A percentile compares a stretch with the other conserved stretches of the same genome.
These are phyloP conservation scores for Trichocomaceae sp. DNA, from an alignment of 2,329 filamentous ascomycete genomes.

Conservation along the genomic window DNA sequence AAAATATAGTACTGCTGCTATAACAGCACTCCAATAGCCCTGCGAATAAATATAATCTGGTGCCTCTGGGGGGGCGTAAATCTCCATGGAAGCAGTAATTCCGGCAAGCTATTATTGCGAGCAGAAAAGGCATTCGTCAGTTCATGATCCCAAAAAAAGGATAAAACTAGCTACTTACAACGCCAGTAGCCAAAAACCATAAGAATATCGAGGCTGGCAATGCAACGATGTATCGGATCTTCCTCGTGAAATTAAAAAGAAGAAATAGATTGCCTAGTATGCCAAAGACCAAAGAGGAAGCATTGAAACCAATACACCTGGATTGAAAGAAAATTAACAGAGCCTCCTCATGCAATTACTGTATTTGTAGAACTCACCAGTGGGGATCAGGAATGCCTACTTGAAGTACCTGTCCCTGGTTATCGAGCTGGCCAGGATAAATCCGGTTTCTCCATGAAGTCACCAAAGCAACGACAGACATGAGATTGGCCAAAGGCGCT, in stretches of 20 bases:
- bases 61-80: slow-evolving; percentile 48
- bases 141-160: not conserved
- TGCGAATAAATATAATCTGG: slow-evolving; percentile 60
- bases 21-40: slow-evolving; percentile 80
- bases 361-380: slow-evolving; percentile 50
- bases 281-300: slow-evolving; percentile 67
- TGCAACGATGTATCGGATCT: slow-evolving; percentile 72
- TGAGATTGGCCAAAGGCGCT: slow-evolving; percentile 78
- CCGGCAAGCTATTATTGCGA: slow-evolving; percentile 50
- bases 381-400: slow-evolving; percentile 59
- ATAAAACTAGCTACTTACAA: slow-evolving; percentile 37
- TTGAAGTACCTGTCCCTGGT: slow-evolving; percentile 45
- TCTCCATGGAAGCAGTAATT: slow-evolving; percentile 59
- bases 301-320: slow-evolving; percentile 69
- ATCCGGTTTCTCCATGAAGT: slow-evolving; percentile 63
- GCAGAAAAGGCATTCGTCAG: not conserved
- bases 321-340: slow-evolving; percentile 2
- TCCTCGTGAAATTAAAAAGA: slow-evolving; percentile 77
- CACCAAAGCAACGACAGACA: slow-evolving; percentile 80
- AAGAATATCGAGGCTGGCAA: slow-evolving; percentile 75
- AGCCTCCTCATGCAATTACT: not conserved
- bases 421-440: slow-evolving; percentile 37
- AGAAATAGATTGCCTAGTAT: slow-evolving; percentile 74
- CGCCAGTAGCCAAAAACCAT: slow-evolving; percentile 61
- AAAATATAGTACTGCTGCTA: slow-evolving; percentile 73